These are phyloP conservation scores for Wickerhamomyces canadensis DNA, from an alignment of 805 yeast genomes.

Conservation along the genomic window DNA sequence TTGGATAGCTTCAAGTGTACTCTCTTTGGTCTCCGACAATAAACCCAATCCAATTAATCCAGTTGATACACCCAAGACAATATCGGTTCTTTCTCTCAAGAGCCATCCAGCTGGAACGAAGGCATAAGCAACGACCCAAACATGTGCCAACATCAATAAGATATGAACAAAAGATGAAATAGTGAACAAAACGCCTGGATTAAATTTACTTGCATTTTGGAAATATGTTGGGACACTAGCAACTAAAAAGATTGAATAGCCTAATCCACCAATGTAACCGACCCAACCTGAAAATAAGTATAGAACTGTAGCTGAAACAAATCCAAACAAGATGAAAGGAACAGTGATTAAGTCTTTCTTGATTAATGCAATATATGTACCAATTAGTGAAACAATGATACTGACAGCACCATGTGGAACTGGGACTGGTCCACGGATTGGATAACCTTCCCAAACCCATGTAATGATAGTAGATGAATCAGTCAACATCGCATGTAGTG, in stretches of 20 bases:
- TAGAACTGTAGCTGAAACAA: slow-evolving; percentile 33
- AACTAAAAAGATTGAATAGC: slow-evolving; percentile 55
- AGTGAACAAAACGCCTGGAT: slow-evolving; percentile 50
- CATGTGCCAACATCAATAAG: slow-evolving; percentile 68
- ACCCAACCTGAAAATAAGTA: slow-evolving; percentile 57
- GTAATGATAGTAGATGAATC: slow-evolving; percentile 84
- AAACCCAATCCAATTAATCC: slow-evolving; percentile 49
- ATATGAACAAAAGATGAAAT: slow-evolving; percentile 45
- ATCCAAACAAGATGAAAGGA: slow-evolving; percentile 42
- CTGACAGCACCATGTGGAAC: slow-evolving; percentile 72
- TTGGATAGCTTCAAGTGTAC: background rate
- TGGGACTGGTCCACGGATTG: slow-evolving; percentile 81
- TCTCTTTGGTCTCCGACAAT: slow-evolving; percentile 13
- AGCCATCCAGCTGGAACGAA: slow-evolving; percentile 93
- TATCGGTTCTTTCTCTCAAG: slow-evolving; percentile 83
- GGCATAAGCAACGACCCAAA: slow-evolving; percentile 97
- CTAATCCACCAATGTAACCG: slow-evolving; percentile 70
- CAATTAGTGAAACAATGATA: slow-evolving; percentile 52
- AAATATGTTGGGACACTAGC: slow-evolving; percentile 64
- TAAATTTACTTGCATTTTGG: slow-evolving; percentile 47
- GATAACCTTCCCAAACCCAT: slow-evolving; percentile 97
- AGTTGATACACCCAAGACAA: slow-evolving; percentile 57
- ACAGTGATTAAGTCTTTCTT: slow-evolving; percentile 15
- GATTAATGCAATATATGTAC: slow-evolving; percentile 41
- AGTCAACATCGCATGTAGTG: slow-evolving; percentile 65